These are phyloP conservation scores for Pilaira anomala DNA, from an alignment of 192 early-diverging fungal species.

Conservation along the genomic window DNA sequence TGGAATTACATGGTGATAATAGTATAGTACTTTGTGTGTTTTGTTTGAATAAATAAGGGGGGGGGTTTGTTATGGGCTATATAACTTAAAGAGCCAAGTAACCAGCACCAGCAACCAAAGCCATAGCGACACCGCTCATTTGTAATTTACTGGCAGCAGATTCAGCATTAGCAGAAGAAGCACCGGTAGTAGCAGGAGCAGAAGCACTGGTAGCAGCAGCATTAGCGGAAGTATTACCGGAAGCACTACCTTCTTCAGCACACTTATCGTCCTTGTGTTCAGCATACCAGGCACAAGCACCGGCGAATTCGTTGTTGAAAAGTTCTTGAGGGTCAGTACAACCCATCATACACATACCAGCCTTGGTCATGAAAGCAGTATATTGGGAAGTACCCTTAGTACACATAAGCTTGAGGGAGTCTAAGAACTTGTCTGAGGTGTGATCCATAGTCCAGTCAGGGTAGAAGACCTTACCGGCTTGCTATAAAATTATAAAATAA, in stretches of 20 bases:
- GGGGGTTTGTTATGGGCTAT: no score
- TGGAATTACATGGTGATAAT: no score
- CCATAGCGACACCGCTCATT: neutral
- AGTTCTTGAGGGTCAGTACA: conserved; percentile 26
- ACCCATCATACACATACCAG: conserved; percentile 27
- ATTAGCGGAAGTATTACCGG: no score
- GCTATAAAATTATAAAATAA: conserved; percentile 14
- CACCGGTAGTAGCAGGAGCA: neutral
- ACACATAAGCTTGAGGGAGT: conserved; percentile 27
- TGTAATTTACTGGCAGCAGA: neutral
- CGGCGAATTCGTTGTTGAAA: conserved; percentile 20
- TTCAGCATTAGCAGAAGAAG: neutral
- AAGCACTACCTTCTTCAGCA: neutral
- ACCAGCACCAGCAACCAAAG: neutral
- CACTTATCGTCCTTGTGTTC: conserved; percentile 17
- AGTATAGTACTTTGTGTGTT: no score
- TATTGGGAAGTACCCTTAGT: conserved; percentile 28
- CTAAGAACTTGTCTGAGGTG: conserved; percentile 27
- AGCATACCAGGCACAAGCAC: conserved; percentile 26
- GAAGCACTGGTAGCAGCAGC: neutral
- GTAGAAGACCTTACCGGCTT: conserved; percentile 25
- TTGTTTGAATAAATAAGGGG: neutral
- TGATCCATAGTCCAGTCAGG: conserved; percentile 25
- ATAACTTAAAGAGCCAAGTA: neutral
- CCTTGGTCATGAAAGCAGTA: conserved; percentile 29